Conservation (phyloP, 148 eudicot genomes). For the Rhododendron griersonianum region DNA sequence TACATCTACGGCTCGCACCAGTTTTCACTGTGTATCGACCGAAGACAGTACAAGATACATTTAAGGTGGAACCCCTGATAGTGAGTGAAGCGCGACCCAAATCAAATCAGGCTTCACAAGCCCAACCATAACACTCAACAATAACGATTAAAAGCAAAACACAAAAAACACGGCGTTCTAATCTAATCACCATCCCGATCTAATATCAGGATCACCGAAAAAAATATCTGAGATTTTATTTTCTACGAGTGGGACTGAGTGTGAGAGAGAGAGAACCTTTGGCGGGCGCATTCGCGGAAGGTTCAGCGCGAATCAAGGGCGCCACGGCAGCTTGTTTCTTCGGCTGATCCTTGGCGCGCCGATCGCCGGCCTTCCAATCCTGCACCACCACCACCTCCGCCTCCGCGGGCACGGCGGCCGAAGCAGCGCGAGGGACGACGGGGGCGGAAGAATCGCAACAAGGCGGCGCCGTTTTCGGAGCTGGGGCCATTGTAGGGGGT, state of each 20-base stretch:
- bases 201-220: constrained; percentile 8
- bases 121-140: neutral
- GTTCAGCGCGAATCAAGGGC: constrained; percentile 33
- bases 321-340: constrained; percentile 21
- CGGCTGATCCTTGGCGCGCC: constrained; percentile 14
- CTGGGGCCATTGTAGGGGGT: constrained; percentile 73
- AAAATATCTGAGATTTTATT: neutral
- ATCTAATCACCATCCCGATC: constrained; percentile 4
- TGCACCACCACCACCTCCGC: constrained; percentile 16
- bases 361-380: constrained; percentile 23
- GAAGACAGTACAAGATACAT: neutral
- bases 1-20: neutral
- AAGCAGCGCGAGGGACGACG: constrained; percentile 17
- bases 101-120: too few species aligned
- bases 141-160: neutral
- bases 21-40: too few species aligned
- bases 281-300: constrained; percentile 33
- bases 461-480: constrained; percentile 57
- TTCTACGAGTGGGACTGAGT: neutral
- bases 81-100: too few species aligned
- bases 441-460: constrained; percentile 12
- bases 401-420: constrained; percentile 16
- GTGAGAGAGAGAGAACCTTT: constrained; percentile 26
- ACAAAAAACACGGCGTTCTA: neutral
- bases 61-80: too few species aligned